phyloP scores from a whole-genome alignment of 1,139 yeast genomes.

The Blastobotrys proliferans region DNA sequence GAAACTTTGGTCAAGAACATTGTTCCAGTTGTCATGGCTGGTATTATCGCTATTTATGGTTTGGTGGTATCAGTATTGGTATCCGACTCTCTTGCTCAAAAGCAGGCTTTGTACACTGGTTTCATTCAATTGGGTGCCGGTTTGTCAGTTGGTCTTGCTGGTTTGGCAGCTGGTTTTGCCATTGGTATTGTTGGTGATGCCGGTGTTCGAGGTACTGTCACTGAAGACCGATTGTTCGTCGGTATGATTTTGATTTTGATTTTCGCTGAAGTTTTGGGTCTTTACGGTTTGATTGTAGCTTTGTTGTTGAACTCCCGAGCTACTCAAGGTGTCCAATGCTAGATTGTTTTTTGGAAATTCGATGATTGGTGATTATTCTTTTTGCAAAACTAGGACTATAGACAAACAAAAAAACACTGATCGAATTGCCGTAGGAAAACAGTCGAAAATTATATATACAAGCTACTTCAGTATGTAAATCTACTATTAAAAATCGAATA shows the following conservation, averaged over 20 bases:
- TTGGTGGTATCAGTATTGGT: slow-evolving; percentile 92
- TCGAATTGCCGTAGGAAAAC: no score
- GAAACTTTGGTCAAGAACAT: slow-evolving; percentile 65
- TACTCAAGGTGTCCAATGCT: no score
- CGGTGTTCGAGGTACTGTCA: slow-evolving; percentile 95
- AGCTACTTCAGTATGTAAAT: no score
- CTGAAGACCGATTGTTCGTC: slow-evolving; percentile 94
- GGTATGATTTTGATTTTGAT: slow-evolving; percentile 71
- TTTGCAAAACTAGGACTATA: no score
- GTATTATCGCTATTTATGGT: slow-evolving; percentile 95
- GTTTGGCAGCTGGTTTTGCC: slow-evolving; percentile 96
- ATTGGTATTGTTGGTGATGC: slow-evolving; percentile 99
- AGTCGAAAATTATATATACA: no score
- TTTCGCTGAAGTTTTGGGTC: slow-evolving; percentile 96
- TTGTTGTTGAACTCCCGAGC: slow-evolving; percentile 96
- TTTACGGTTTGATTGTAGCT: slow-evolving; percentile 97
- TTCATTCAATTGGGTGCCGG: slow-evolving; percentile 98
- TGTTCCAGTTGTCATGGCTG: slow-evolving; percentile 95
- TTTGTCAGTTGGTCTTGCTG: slow-evolving; percentile 89
- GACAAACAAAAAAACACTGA: no score
- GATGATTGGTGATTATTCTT: no score
- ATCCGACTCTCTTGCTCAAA: slow-evolving; percentile 84
- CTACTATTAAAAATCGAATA: no score
- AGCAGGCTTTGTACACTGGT: slow-evolving; percentile 86
- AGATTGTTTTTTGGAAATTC: no score